These are phyloP conservation scores for Amaranthus cruentus DNA, from an alignment of 148 eudicot species.

Conservation along the genomic window DNA sequence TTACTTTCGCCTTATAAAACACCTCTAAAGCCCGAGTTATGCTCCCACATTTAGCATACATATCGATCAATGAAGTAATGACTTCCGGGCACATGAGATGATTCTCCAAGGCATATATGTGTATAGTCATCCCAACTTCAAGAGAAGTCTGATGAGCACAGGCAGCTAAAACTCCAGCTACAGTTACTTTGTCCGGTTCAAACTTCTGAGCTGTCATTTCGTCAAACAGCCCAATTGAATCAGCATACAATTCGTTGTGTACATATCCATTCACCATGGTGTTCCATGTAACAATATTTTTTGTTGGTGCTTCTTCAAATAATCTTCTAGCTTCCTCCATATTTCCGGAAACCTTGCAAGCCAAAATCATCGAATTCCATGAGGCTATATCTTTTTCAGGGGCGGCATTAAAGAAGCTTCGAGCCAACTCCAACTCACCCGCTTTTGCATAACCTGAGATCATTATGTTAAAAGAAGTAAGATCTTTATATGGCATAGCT, in stretches of 20 bases:
- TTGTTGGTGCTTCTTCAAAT: constrained; percentile 21
- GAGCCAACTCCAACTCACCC: constrained; percentile 37
- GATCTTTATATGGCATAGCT: constrained; percentile 28
- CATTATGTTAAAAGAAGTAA: constrained; percentile 29
- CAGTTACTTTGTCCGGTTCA: constrained; percentile 18
- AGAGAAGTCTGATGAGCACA: constrained; percentile 24
- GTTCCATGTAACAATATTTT: constrained; percentile 38
- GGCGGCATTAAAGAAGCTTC: constrained; percentile 34
- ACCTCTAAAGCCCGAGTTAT: constrained; percentile 9
- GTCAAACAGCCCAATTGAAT: constrained; percentile 32
- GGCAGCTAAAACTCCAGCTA: constrained; percentile 23
- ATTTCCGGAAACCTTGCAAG: constrained; percentile 29
- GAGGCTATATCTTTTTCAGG: constrained; percentile 36
- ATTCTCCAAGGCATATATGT: constrained; percentile 22
- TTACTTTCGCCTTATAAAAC: constrained; percentile 14
- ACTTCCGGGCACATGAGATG: constrained; percentile 18
- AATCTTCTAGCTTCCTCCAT: constrained; percentile 32
- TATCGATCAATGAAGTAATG: constrained; percentile 17
- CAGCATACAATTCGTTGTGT: constrained; percentile 28
- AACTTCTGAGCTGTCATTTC: constrained; percentile 19
- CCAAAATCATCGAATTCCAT: constrained; percentile 49
- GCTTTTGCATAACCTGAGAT: constrained; percentile 49
- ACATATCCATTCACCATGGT: constrained; percentile 32
- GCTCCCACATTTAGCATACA: constrained; percentile 30
- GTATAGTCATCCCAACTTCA: constrained; percentile 9